A percentile compares a stretch with the other conserved stretches of the same genome.
These are phyloP conservation scores for Paraglomus occultum DNA, from an alignment of 192 early-diverging fungal genomes.

Conservation along the genomic window DNA sequence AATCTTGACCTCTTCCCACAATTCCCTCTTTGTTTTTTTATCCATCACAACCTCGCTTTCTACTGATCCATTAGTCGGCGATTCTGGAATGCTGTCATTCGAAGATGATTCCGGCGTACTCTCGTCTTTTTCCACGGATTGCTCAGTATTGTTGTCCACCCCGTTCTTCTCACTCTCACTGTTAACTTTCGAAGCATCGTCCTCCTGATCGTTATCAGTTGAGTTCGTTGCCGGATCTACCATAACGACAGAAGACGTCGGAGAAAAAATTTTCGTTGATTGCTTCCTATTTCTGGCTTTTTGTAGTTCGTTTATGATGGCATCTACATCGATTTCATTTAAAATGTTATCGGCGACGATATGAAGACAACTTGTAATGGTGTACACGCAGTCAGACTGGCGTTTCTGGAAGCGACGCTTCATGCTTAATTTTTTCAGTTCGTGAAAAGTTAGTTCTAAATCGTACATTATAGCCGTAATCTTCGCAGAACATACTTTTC, in stretches of 20 bases:
- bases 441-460: no score
- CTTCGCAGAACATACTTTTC: constrained; percentile 61
- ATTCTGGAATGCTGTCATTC: constrained; percentile 3
- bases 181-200: not conserved
- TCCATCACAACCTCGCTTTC: constrained; percentile 7
- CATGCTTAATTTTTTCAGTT: constrained; percentile 54
- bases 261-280: not conserved
- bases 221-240: constrained; percentile 23
- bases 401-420: constrained; percentile 92
- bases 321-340: constrained; percentile 78
- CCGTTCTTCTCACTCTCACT: constrained; percentile 3
- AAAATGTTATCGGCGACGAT: constrained; percentile 77
- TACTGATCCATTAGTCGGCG: not conserved
- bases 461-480: no score
- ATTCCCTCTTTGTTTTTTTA: constrained; percentile 59
- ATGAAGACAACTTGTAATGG: constrained; percentile 79
- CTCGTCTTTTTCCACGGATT: not conserved
- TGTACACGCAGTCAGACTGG: constrained; percentile 87
- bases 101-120: not conserved
- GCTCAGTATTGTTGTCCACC: not conserved
- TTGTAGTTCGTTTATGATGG: constrained; percentile 63
- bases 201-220: constrained; percentile 2
- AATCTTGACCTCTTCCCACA: constrained; percentile 92
- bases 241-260: not conserved
- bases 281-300: constrained; percentile 35